Conservation (phyloP, 371 early-diverging fungal genomes). For the Syncephalastrum contaminatum region DNA sequence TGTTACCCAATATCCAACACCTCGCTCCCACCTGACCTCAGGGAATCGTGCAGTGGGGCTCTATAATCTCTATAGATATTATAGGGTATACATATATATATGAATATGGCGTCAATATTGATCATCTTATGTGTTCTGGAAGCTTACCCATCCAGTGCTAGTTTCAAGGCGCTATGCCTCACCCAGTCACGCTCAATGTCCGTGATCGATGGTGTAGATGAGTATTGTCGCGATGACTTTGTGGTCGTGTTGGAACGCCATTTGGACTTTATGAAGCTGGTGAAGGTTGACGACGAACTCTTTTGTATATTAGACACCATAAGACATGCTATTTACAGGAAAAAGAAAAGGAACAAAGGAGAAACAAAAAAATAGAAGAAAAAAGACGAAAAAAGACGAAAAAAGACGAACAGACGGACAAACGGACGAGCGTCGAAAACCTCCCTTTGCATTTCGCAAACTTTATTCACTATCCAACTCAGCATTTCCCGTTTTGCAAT, state of each 20-base stretch:
- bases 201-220: slow-evolving; percentile 11
- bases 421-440: not conserved
- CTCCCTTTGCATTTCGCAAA: too few relatives aligned
- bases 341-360: not conserved
- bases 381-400: not conserved
- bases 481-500: too few relatives aligned
- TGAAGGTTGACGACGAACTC: slow-evolving; percentile 15
- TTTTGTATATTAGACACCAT: slow-evolving; percentile 21
- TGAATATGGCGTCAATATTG: not conserved
- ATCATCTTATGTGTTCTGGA: not conserved
- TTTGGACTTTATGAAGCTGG: slow-evolving; percentile 24
- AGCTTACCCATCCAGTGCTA: slow-evolving; percentile 41
- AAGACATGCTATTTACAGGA: slow-evolving; percentile 7
- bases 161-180: slow-evolving; percentile 37
- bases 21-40: slow-evolving; percentile 43
- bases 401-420: slow-evolving; percentile 2
- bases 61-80: slow-evolving; percentile 30
- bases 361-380: not conserved
- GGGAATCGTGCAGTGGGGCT: slow-evolving; percentile 33
- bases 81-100: not conserved
- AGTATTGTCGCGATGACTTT: slow-evolving; percentile 6
- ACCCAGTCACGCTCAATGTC: slow-evolving; percentile 47
- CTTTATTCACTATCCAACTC: too few relatives aligned
- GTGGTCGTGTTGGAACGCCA: slow-evolving; percentile 17
- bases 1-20: slow-evolving; percentile 46